Base-by-base conservation (phyloP, 495 filamentous ascomycete species). In the Apodospora peruviana region DNA sequence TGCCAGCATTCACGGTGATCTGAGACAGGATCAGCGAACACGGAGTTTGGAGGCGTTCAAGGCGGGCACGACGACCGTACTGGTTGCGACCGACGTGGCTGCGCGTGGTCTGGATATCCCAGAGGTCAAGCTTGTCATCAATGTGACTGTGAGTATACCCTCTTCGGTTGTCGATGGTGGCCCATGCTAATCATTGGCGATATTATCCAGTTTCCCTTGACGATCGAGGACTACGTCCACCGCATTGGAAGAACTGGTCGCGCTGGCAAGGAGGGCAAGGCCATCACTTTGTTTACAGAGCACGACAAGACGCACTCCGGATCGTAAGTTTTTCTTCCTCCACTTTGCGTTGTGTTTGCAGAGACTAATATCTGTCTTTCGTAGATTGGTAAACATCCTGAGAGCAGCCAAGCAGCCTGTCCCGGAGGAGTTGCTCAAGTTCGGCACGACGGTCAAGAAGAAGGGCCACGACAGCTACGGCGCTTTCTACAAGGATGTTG, bases 371-470 rank as follows among this genome's bases (percentile, higher is more conserved):
- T n/a, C n/a, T n/a, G n/a, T n/a, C n/a, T n/a, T n/a, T n/a, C 48
- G 9, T 45, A 75, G 73, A 16, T 74, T 98, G 48, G 85, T 96
- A 65, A 96, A 96, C 61, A 89, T 98, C 41, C 75, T 98, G 32
- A 90, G 86, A 62, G 87, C 82, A 9, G 91, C 93, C 4, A 86
- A 87, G 42, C 93, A 97, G 60, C 76, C 82, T 4, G 86, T 98
- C 1, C 93, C 93, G 4, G 88, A 96, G 29, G 85, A 83, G 11
- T 69, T 97, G 29, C 65, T 96, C 52, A 95, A 93, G 61, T 98
- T 95, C 53, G 93, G 93, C 45, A 91, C 87, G n/a, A 96, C 91
- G 12, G 93, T 98, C 24, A 97, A 96, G 78, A 95, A 94, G 77
- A 97, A 96, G 87, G 81, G 80, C 36, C 91, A 98, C 67, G 86